Base-by-base conservation (phyloP, 306 rosid genomes). In the Acmispon strigosus region DNA sequence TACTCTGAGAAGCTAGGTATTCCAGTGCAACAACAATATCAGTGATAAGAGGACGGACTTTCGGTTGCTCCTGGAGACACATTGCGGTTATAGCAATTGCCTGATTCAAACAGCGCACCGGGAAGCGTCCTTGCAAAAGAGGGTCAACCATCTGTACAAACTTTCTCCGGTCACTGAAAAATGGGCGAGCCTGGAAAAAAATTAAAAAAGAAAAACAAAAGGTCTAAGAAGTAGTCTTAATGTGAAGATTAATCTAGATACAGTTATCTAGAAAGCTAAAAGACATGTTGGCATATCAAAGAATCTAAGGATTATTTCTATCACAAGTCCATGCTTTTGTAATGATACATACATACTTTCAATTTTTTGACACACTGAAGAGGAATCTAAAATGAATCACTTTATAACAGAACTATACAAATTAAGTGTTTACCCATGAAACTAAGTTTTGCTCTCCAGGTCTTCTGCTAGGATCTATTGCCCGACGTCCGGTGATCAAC, bases 51-150 rank as follows among this genome's bases (percentile, higher is more conserved):
- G 99, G 99, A 48, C 97, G 96, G 71, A 89, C 70, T 55, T 83
- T 86, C 1, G 96, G 99, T 61, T 89, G 92, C 82, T 95, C 97
- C 82, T 89, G 97, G 45, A 95, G 88, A 84, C 99, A 95, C 97
- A 95, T 87, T 12, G 96, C 96, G 71, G 96, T 89, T 53, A 91
- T 81, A 70, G 97, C 97, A 82, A 95, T 82, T 47, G 99, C 97
- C 70, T 95, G 99, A 77, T 95, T 92, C 84, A 95, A 84, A 78
- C 91, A 89, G 63, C 96, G 96, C 61, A 79, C 22, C 1, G 96
- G 96, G 86, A 75, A 87, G 34, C 59, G 76, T 57, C 97, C 99
- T 77, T 85, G 84, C 73, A 95, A 74, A 67, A 62, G 75, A 67
- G 99, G 99, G 82, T 95, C 99, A 18, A 75, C 96, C 80, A 82